phyloP scores from a whole-genome alignment of 768 basidiomycete species.

The Psilocybe azurescens region DNA sequence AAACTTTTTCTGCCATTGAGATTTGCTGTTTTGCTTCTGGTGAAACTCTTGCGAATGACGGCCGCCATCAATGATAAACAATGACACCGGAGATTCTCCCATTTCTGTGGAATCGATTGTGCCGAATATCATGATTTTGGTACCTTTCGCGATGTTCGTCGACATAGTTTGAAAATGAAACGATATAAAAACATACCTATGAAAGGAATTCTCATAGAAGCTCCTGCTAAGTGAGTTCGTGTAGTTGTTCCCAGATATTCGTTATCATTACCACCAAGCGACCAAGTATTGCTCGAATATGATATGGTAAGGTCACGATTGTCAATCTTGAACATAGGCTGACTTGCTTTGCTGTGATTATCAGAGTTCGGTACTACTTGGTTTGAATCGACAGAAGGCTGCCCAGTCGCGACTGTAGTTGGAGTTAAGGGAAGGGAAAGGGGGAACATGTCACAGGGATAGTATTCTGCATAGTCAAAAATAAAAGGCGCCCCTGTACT shows the following conservation, averaged over 20 bases:
- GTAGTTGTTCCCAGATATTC: not conserved
- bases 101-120: not conserved
- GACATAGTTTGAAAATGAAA: not conserved
- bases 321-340: not conserved
- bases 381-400: no score
- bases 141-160: not conserved
- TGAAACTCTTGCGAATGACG: not conserved
- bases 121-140: not conserved
- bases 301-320: not conserved
- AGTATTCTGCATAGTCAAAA: conserved; percentile 1
- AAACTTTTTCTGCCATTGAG: not conserved
- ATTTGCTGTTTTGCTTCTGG: not conserved
- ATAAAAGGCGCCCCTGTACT: not conserved
- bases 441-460: not conserved
- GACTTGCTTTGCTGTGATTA: no score
- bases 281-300: not conserved
- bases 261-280: not conserved
- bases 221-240: not conserved
- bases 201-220: not conserved
- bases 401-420: no score
- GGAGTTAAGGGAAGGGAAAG: no score
- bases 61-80: conserved; percentile 2
- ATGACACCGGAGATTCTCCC: not conserved
- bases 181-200: not conserved
- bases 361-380: no score